phyloP scores from a whole-genome alignment of 441 rosid species.

The Gossypium gossypioides region DNA sequence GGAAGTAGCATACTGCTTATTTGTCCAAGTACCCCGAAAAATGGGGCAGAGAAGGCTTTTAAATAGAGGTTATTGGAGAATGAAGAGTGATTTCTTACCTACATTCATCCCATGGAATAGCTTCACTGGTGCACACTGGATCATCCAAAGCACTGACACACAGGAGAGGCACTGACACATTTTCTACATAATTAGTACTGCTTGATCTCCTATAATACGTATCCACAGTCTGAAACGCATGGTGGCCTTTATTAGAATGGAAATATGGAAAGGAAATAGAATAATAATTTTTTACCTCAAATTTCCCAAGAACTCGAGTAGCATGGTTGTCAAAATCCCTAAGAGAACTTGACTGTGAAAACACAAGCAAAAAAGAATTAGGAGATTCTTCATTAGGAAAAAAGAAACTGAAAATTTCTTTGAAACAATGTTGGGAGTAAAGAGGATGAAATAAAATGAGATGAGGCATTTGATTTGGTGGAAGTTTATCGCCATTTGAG shows the following conservation, averaged over 20 bases:
- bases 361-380: constrained; percentile 14
- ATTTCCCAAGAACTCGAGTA: constrained; percentile 64
- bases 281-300: constrained; percentile 43
- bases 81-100: constrained; percentile 32
- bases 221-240: constrained; percentile 63
- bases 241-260: constrained; percentile 9
- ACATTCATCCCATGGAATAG: constrained; percentile 94
- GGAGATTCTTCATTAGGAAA: background rate
- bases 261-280: constrained; percentile 6
- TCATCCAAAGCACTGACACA: constrained; percentile 86
- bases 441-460: background rate
- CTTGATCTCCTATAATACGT: constrained; percentile 71
- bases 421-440: background rate
- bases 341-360: constrained; percentile 60
- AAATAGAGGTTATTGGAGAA: background rate
- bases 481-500: background rate
- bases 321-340: constrained; percentile 72
- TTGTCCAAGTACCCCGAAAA: background rate
- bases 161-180: constrained; percentile 64
- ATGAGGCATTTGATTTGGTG: background rate
- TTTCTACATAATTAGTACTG: constrained; percentile 48
- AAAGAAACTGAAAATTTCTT: background rate
- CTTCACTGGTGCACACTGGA: constrained; percentile 84
- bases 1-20: background rate
- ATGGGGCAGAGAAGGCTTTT: background rate